phyloP scores from a whole-genome alignment of 306 rosid genomes.

The Pueraria montana region DNA sequence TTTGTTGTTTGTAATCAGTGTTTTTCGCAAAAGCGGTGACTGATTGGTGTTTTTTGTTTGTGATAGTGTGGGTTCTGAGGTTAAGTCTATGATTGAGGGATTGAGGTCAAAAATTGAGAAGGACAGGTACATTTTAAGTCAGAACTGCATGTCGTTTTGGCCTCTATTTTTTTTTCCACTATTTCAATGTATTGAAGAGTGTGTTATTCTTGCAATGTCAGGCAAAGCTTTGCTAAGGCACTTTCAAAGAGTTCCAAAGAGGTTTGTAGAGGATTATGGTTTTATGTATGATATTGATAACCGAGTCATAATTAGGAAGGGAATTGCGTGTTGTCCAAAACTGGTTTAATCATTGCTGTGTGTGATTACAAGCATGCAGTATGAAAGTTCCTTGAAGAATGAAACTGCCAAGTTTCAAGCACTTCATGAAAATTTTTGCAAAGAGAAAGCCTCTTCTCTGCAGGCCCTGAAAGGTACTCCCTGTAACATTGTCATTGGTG shows the following conservation, averaged over 20 bases:
- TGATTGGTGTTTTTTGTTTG: slow-evolving; percentile 41
- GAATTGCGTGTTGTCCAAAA: slow-evolving; percentile 33
- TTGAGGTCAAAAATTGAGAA: slow-evolving; percentile 87
- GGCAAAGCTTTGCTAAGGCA: slow-evolving; percentile 88
- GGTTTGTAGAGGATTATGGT: slow-evolving; percentile 59
- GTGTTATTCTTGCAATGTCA: slow-evolving; percentile 45
- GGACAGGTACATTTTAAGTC: slow-evolving; percentile 73
- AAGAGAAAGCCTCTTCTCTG: slow-evolving; percentile 78
- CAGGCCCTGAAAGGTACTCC: slow-evolving; percentile 80
- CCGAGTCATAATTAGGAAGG: slow-evolving; percentile 4
- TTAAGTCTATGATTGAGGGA: slow-evolving; percentile 74
- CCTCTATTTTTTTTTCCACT: not conserved
- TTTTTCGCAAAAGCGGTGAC: too few relatives aligned
- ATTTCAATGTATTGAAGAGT: slow-evolving; percentile 27
- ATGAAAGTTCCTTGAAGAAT: slow-evolving; percentile 81
- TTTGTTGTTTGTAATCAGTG: not conserved
- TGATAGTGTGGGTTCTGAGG: slow-evolving; percentile 84
- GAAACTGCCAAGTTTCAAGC: slow-evolving; percentile 82
- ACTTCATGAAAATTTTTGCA: slow-evolving; percentile 78
- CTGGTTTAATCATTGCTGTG: slow-evolving; percentile 39
- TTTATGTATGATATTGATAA: not conserved
- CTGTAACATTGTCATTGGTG: not conserved
- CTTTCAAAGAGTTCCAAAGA: slow-evolving; percentile 97
- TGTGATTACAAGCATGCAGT: slow-evolving; percentile 61
- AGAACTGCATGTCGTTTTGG: not conserved